These are phyloP conservation scores for Globisporangium cystogenes DNA, from an alignment of 352 stramenopile species.

Conservation along the genomic window DNA sequence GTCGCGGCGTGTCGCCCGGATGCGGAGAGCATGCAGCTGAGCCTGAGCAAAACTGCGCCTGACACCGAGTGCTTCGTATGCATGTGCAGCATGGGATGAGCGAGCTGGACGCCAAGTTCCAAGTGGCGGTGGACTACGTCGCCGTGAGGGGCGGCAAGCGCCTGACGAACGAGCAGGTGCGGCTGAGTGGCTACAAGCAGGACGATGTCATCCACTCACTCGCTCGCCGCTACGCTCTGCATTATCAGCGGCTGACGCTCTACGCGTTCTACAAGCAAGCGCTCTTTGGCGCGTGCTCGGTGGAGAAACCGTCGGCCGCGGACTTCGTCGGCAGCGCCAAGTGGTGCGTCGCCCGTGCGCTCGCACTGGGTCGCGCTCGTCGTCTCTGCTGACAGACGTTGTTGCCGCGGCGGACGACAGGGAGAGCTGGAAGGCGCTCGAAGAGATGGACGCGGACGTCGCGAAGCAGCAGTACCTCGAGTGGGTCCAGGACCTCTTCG, in stretches of 20 bases:
- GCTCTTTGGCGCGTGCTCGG: slow-evolving; percentile 43
- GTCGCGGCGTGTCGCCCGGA: slow-evolving; percentile 4
- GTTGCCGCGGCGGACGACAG: slow-evolving; percentile 13
- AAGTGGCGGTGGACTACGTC: slow-evolving; percentile 69
- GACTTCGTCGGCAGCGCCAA: slow-evolving; percentile 69
- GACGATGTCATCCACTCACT: not conserved
- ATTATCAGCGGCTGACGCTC: slow-evolving; percentile 46
- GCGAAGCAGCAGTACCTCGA: slow-evolving; percentile 68
- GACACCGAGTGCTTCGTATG: not conserved
- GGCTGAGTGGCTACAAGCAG: not conserved
- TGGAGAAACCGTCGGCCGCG: slow-evolving; percentile 51
- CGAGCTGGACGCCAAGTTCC: slow-evolving; percentile 58
- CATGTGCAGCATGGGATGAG: slow-evolving; percentile 42
- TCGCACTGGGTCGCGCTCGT: not conserved
- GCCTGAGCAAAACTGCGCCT: too few relatives aligned
- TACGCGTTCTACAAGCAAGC: slow-evolving; percentile 86
- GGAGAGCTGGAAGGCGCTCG: slow-evolving; percentile 66
- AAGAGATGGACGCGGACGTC: slow-evolving; percentile 40
- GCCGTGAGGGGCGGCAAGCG: slow-evolving; percentile 32
- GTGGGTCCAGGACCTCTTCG: slow-evolving; percentile 65
- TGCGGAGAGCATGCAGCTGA: too few relatives aligned
- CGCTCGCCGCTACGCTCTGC: too few relatives aligned
- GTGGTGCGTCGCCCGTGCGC: slow-evolving; percentile 32
- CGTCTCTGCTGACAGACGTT: not conserved
- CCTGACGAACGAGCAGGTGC: slow-evolving; percentile 64